Evolutionary conservation across 179 eudicot genomes (phyloP), one percentile per base, ranked within the genome.

Genomic region (Sideroxylon spinosum): DNA sequence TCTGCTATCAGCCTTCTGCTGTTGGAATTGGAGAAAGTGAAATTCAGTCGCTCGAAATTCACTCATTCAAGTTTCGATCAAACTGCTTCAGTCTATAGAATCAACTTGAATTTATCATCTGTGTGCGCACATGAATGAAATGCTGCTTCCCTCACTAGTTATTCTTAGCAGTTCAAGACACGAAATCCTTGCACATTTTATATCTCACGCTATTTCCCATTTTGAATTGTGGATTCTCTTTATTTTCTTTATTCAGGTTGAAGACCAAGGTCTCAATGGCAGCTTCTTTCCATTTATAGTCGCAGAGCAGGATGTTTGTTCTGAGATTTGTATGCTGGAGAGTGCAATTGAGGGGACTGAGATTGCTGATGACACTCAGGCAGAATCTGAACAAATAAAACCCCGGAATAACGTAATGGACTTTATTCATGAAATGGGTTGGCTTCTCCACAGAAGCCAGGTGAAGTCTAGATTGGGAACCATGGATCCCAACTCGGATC

Each of bases 241-340:
- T 61, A 55, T 80, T 69, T 70, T 61, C 14, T 77, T 64, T 44
- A 50, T 81, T 79, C 84, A 94, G 97, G 90, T 94, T 75, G 98
- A 94, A 84, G 96, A 94, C 80, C 85, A 88, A 71, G 88, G 88
- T 63, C 87, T 92, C 37, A 84, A 82, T 74, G 87, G 90, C 80
- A 84, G 90, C 86, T 92, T 91, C 86, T 92, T 92, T 77, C 97
- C 97, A 29, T 91, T 94, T 83, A 91, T 94, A 67, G 94, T 94
- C 28, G 89, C 97, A 10, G 97, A 94, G 73, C 88, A 90, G 70
- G 95, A 94, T 75, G 86, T 94, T 79, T 94, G 98, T 77, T 80
- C 92, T 32, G 98, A 94, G 83, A 91, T 94, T 56, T 77, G 97
- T 87, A 90, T 79, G 65, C 90, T 94, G 10, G 98, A 94, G 86